phyloP scores from a whole-genome alignment of 805 yeast species.

The Pichia pseudocactophila region DNA sequence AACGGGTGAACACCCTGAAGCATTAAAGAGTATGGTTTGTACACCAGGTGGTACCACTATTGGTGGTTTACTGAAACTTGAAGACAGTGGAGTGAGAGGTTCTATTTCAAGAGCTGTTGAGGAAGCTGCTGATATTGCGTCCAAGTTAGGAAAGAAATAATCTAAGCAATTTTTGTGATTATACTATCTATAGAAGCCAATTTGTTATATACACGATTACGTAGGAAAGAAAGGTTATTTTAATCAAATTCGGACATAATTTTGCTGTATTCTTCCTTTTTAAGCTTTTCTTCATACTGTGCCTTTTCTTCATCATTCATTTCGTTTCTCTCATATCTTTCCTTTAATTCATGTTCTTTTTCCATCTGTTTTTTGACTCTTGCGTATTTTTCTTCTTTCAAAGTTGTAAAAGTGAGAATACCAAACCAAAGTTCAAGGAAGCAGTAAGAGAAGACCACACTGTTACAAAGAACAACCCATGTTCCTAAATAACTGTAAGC shows the following conservation, averaged over 20 bases:
- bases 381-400: slow-evolving; percentile 54
- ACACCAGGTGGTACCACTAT: slow-evolving; percentile 99
- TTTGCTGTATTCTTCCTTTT: slow-evolving; percentile 24
- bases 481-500: slow-evolving; percentile 39
- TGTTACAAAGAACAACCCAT: slow-evolving; percentile 47
- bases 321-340: slow-evolving; percentile 24
- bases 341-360: slow-evolving; percentile 16
- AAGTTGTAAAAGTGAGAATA: slow-evolving; percentile 49
- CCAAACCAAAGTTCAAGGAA: slow-evolving; percentile 66
- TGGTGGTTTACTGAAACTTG: slow-evolving; percentile 88
- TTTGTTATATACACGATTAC: neutral
- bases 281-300: slow-evolving; percentile 17
- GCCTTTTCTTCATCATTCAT: slow-evolving; percentile 15
- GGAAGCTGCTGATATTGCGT: slow-evolving; percentile 82
- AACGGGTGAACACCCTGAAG: slow-evolving; percentile 83
- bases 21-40: slow-evolving; percentile 76
- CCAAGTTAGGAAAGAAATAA: slow-evolving; percentile 43
- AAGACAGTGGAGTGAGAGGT: slow-evolving; percentile 80
- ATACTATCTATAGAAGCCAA: too few species aligned
- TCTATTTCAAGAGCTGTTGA: slow-evolving; percentile 84
- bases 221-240: neutral
- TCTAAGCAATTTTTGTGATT: too few species aligned
- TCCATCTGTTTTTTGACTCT: slow-evolving; percentile 30
- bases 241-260: slow-evolving; percentile 24
- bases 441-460: slow-evolving; percentile 48